Evolutionary conservation across 768 basidiomycete genomes (phyloP), one percentile per base, ranked within the genome.

Genomic region (Hemileccinum impolitum): DNA sequence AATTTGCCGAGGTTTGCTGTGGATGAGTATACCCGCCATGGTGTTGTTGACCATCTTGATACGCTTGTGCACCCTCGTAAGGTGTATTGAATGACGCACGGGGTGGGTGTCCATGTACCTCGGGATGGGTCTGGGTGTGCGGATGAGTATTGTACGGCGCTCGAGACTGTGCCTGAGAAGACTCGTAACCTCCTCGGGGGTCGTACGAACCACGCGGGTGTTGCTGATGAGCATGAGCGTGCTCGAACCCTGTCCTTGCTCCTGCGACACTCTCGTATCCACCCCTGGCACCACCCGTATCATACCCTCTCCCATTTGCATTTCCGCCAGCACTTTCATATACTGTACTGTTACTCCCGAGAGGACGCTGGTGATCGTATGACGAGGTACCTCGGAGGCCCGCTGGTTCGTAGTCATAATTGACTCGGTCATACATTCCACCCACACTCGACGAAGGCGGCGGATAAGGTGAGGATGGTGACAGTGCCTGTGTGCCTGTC

Each of bases 31-130:
- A 63, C 12, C 51, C 54, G n/a, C 48, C 50, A 8, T 56, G 65
- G 37, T 62, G 60, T 17, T 50, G 55, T 11, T 61, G 64, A 13
- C 53, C 54, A 6, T 68, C 55, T n/a, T 63, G 68, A 32, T 52
- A 63, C n/a, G 52, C 47, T 17, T 63, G 66, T 18, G 56, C 43
- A 39, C 65, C 58, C 38, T 69, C 65, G 17, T 63, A 67, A 3
- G 53, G 36, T 4, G 52, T 30, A 23, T 11, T 61, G 39, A 66
- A 66, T 13, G 58, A 44, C 14, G 49, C 36, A 19, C 63, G 57
- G 0, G 61, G 13, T 6, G 49, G 49, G 14, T 57, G 59, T 4
- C 48, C 51, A n/a, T 63, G 61, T 6, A 50, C 49, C 12, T 64
- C 56, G 14, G 56, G 5, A 18, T 61, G 54, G 39, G 55, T 31